A percentile compares a stretch with the other conserved stretches of the same genome.
phyloP scores from a whole-genome alignment of 176 grass and related monocot species.

The Pontederia paniculata region DNA sequence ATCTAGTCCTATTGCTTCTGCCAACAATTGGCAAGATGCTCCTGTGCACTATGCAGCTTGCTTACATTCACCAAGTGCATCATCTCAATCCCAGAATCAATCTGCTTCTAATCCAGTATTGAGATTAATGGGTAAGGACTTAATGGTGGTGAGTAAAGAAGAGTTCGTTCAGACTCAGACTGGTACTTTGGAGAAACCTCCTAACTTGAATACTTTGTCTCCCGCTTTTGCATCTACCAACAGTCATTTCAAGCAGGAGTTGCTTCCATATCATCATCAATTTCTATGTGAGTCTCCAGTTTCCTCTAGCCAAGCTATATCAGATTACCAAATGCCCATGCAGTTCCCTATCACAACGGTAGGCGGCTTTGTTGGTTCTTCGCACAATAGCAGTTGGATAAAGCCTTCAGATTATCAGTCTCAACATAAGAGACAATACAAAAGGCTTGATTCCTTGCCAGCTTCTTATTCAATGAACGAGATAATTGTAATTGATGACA shows the following conservation, averaged over 20 bases:
- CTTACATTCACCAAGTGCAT: conserved; percentile 29
- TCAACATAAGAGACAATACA: conserved; percentile 26
- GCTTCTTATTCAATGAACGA: conserved; percentile 50
- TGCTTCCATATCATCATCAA: background rate
- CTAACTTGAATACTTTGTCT: conserved; percentile 27
- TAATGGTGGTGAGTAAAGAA: conserved; percentile 85
- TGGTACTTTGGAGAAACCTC: conserved; percentile 30
- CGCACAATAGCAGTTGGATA: conserved; percentile 26
- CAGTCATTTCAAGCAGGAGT: conserved; percentile 17
- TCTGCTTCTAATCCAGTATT: conserved; percentile 66
- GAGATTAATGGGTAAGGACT: conserved; percentile 83
- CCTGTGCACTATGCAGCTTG: conserved; percentile 23
- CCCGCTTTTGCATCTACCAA: conserved; percentile 34
- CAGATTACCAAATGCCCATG: conserved; percentile 32
- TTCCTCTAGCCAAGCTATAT: conserved; percentile 29
- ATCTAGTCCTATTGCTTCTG: conserved; percentile 25
- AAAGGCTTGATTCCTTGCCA: conserved; percentile 23
- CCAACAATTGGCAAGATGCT: conserved; percentile 23
- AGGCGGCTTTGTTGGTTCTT: conserved; percentile 27
- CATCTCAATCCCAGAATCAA: conserved; percentile 33
- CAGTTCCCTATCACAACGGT: background rate
- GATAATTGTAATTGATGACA: conserved; percentile 51
- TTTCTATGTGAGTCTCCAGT: conserved; percentile 26
- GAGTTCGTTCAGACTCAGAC: conserved; percentile 43
- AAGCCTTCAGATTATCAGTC: conserved; percentile 22